Base-by-base conservation (phyloP, 495 filamentous ascomycete species). In the Tuber borchii region DNA sequence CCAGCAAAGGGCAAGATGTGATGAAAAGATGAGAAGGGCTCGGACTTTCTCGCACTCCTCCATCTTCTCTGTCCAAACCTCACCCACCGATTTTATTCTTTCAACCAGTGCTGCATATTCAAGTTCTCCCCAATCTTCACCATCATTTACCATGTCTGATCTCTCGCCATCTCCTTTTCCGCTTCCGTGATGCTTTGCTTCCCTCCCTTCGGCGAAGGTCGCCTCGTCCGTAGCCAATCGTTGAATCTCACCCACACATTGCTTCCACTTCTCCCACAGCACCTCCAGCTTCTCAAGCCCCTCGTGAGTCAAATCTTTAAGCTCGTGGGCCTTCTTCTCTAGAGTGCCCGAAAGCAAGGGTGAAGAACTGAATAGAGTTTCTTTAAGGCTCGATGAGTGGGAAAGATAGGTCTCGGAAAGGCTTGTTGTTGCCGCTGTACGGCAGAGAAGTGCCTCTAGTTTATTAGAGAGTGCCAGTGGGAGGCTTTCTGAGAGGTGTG, bases 41-140 rank as follows among this genome's bases (percentile, higher is more conserved):
- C 79, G 68, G 61, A 82, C 80, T 75, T 80, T 82, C 71, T 82
- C 80, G 45, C 79, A 79, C 19, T 79, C 77, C 44, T 82, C 80
- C 80, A 82, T 79, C 56, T 78, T 82, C 48, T 75, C 78, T 31
- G 43, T 26, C 79, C 79, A 82, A 71, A 73, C 73, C 48, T 75
- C 79, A 26, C 77, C 80, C 45, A 81, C 74, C 39, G 42, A 65
- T 37, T 74, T 79, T 39, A 79, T 73, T 31, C 72, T 75, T 42
- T 71, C 72, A 34, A 74, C 12, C 16, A 78, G 76, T 5, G 19
- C 44, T 61, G 71, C 68, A 56, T 79, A 75, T 73, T 75, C 74
- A 20, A 65, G 73, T 5, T n/a, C 75, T 31, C 26, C 40, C 31
- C 48, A 40, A 76, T 65, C 31, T 6, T 76, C 74, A 42, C 65